A percentile compares a stretch with the other conserved stretches of the same genome.
Evolutionary conservation across 1,139 yeast genomes (phyloP).

Genomic region (Saccharomyces hybrid): DNA sequence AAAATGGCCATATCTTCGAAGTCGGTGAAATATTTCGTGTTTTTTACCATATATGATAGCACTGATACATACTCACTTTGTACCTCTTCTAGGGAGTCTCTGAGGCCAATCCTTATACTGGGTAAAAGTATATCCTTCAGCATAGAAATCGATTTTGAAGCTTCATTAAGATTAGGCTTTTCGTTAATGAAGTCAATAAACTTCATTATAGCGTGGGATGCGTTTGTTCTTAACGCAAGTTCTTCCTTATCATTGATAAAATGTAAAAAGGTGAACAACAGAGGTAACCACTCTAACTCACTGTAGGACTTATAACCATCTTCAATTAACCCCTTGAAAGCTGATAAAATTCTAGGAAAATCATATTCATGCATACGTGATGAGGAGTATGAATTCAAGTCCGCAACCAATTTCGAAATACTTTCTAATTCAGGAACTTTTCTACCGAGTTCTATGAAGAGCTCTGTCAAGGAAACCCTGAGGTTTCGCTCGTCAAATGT

Average conservation of each 20-base stretch:
- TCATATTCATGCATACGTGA: conserved; percentile 68
- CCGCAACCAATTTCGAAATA: conserved; percentile 48
- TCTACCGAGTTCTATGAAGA: conserved; percentile 54
- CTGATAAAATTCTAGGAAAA: conserved; percentile 63
- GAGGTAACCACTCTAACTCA: conserved; percentile 70
- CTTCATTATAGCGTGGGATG: conserved; percentile 56
- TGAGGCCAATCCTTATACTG: conserved; percentile 58
- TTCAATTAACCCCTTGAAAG: conserved; percentile 63
- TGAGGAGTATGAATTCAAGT: conserved; percentile 61
- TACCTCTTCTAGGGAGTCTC: conserved; percentile 54
- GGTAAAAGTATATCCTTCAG: conserved; percentile 59
- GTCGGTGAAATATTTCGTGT: conserved; percentile 44
- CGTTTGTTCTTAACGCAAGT: conserved; percentile 71
- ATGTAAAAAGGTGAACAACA: conserved; percentile 59
- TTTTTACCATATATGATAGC: conserved; percentile 54
- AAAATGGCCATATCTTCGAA: conserved; percentile 63
- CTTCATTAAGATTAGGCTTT: conserved; percentile 33
- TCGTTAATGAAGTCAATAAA: conserved; percentile 54
- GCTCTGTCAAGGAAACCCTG: conserved; percentile 51
- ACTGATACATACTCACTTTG: conserved; percentile 65
- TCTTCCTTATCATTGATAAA: conserved; percentile 76
- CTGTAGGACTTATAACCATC: conserved; percentile 38
- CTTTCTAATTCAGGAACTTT: conserved; percentile 40
- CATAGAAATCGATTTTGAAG: conserved; percentile 36
- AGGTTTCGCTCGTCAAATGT: conserved; percentile 51